Evolutionary conservation across 371 early-diverging fungal species (phyloP).

Genomic region (Mucor velutinosus): DNA sequence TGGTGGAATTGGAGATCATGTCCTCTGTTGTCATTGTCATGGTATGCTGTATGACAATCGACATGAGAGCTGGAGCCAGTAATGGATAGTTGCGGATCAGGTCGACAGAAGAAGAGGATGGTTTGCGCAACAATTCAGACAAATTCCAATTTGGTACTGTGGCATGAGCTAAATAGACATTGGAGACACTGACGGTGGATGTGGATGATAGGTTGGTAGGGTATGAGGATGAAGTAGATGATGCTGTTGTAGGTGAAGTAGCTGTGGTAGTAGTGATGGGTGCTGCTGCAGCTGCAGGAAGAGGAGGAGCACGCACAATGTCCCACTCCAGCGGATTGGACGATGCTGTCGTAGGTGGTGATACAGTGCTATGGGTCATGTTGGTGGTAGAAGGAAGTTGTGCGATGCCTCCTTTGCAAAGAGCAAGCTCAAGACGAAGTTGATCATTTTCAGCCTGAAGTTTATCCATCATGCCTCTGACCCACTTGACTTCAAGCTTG

Average conservation of each 20-base stretch:
- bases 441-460: slow-evolving; percentile 28
- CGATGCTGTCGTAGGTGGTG: background rate
- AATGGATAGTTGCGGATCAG: slow-evolving; percentile 18
- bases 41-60: slow-evolving; percentile 20
- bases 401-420: slow-evolving; percentile 25
- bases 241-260: background rate
- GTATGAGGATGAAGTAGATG: background rate
- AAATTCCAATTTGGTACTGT: slow-evolving; percentile 22
- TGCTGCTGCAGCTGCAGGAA: no score
- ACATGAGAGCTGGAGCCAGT: slow-evolving; percentile 25
- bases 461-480: slow-evolving; percentile 26
- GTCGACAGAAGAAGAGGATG: background rate
- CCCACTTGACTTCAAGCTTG: slow-evolving; percentile 28
- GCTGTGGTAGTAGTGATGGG: background rate
- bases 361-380: background rate
- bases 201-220: background rate
- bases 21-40: slow-evolving; percentile 26
- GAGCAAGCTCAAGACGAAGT: slow-evolving; percentile 21
- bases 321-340: background rate
- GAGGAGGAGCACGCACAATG: background rate
- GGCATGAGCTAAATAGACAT: slow-evolving; percentile 22
- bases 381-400: slow-evolving; percentile 1
- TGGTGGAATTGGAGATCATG: background rate
- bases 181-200: background rate
- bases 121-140: slow-evolving; percentile 7